These are phyloP conservation scores for Verbascum thapsus DNA, from an alignment of 257 asterid genomes.

Conservation along the genomic window DNA sequence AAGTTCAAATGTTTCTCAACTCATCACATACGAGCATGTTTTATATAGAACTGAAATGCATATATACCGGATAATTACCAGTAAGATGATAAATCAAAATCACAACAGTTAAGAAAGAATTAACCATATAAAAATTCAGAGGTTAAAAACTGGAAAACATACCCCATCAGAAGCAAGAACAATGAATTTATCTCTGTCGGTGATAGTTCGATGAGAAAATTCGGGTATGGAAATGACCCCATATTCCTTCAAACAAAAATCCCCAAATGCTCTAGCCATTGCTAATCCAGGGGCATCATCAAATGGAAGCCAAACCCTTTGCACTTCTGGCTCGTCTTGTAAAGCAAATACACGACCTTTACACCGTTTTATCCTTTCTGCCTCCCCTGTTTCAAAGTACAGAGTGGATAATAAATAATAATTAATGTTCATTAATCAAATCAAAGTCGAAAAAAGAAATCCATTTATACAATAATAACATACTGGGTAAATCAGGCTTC, in stretches of 20 bases:
- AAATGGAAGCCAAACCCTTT: conserved; percentile 94
- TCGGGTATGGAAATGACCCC: conserved; percentile 98
- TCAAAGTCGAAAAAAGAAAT: background rate
- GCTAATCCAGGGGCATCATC: conserved; percentile 99
- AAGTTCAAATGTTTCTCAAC: background rate
- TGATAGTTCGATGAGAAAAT: conserved; percentile 73
- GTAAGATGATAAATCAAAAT: background rate
- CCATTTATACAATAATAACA: conserved; percentile 26
- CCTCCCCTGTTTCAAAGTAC: conserved; percentile 65
- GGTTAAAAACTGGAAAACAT: conserved; percentile 33
- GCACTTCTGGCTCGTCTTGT: conserved; percentile 99
- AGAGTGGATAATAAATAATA: background rate
- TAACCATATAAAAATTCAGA: conserved; percentile 1
- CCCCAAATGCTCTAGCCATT: conserved; percentile 99
- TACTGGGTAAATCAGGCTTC: conserved; percentile 96
- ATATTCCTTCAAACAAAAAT: conserved; percentile 94
- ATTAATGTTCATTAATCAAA: background rate
- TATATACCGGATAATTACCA: background rate
- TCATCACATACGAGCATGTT: background rate
- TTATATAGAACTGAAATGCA: background rate
- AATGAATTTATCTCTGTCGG: conserved; percentile 72
- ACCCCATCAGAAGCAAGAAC: conserved; percentile 99
- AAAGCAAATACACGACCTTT: conserved; percentile 95
- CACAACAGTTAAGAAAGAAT: background rate
- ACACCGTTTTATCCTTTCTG: conserved; percentile 93